Evolutionary conservation across 2,329 filamentous ascomycete genomes (phyloP).

Genomic region (Dothideomycetes sp.): DNA sequence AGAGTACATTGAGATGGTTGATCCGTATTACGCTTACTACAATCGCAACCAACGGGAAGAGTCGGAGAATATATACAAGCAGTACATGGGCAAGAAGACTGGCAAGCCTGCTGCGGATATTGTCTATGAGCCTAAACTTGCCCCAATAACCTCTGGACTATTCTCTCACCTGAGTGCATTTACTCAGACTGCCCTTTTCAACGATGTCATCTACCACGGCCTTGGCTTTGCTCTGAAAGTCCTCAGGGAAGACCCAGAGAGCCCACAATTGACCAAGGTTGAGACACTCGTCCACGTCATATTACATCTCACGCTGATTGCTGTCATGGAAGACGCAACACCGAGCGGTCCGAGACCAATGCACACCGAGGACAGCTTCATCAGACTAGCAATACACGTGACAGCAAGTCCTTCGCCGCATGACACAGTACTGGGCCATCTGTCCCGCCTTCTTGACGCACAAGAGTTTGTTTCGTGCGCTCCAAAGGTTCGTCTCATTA

Average conservation of each 20-base stretch:
- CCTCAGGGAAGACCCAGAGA: conserved; percentile 51
- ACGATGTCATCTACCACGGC: conserved; percentile 80
- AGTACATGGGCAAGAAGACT: conserved; percentile 76
- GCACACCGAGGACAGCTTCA: conserved; percentile 8
- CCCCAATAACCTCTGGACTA: conserved; percentile 62
- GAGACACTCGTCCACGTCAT: conserved; percentile 90
- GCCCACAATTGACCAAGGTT: conserved; percentile 68
- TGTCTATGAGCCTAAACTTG: conserved; percentile 80
- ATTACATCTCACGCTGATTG: conserved; percentile 75
- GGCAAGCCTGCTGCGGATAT: conserved; percentile 73
- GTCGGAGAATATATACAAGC: conserved; percentile 78
- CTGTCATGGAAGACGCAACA: conserved; percentile 62
- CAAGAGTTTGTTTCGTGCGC: conserved; percentile 73
- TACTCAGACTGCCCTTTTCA: conserved; percentile 75
- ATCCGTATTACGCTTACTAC: conserved; percentile 93
- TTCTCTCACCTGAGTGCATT: conserved; percentile 71
- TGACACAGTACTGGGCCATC: conserved; percentile 39
- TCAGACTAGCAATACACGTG: conserved; percentile 6
- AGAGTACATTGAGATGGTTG: conserved; percentile 75
- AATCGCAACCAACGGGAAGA: conserved; percentile 96
- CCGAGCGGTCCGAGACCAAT: conserved; percentile 4
- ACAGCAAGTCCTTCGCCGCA: background rate
- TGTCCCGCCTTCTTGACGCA: conserved; percentile 47
- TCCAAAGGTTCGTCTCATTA: conserved; percentile 70
- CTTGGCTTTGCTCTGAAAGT: conserved; percentile 69